These are phyloP conservation scores for Cucurbita moschata DNA, from an alignment of 306 rosid genomes.

Conservation along the genomic window DNA sequence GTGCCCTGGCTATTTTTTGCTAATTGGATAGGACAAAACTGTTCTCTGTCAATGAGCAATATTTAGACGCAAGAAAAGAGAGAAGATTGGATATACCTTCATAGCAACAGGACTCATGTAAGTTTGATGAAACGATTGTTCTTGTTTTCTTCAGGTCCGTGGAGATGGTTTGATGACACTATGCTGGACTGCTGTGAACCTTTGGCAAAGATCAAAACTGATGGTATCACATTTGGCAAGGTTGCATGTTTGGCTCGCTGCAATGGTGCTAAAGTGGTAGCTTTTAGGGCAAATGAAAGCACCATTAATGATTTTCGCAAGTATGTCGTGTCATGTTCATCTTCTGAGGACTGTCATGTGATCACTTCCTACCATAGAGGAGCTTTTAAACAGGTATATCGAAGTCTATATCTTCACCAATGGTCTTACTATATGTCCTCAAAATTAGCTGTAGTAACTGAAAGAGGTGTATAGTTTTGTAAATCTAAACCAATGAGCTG, in stretches of 20 bases:
- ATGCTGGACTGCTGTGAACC: conserved; percentile 96
- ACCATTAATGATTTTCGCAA: conserved; percentile 47
- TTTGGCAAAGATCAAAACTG: conserved; percentile 36
- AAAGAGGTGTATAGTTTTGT: neutral
- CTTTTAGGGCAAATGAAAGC: conserved; percentile 42
- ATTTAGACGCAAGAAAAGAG: neutral
- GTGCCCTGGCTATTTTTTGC: neutral
- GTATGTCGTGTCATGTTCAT: conserved; percentile 29
- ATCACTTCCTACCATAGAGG: conserved; percentile 60
- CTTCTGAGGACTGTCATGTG: conserved; percentile 48
- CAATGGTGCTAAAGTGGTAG: conserved; percentile 65
- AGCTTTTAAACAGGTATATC: conserved; percentile 53
- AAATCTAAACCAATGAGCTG: neutral
- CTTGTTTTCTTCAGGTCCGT: conserved; percentile 43
- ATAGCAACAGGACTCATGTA: neutral
- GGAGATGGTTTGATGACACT: conserved; percentile 97
- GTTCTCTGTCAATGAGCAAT: neutral
- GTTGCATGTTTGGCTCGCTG: conserved; percentile 87
- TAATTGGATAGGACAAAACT: neutral
- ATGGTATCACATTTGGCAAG: conserved; percentile 87
- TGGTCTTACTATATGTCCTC: neutral
- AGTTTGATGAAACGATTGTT: neutral
- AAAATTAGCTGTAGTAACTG: neutral
- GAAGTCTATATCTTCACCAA: neutral
- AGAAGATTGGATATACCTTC: neutral